A percentile compares a stretch with the other conserved stretches of the same genome.
phyloP scores from a whole-genome alignment of 176 grass and related monocot genomes.

The Musa beccarii region DNA sequence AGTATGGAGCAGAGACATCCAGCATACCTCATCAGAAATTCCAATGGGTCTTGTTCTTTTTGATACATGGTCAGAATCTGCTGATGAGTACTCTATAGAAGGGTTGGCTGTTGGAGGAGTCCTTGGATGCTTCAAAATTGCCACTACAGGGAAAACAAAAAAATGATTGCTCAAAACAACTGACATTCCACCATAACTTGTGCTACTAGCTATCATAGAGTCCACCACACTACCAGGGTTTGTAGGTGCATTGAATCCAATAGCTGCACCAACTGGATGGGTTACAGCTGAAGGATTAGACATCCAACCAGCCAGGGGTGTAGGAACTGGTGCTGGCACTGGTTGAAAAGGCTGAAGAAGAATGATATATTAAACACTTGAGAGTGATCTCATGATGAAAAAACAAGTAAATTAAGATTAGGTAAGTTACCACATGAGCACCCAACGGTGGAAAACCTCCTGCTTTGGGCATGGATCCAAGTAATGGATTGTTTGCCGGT shows the following conservation, averaged over 20 bases:
- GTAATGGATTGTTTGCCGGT: slow-evolving; percentile 72
- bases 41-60: slow-evolving; percentile 91
- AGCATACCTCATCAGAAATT: slow-evolving; percentile 78
- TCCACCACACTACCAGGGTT: slow-evolving; percentile 69
- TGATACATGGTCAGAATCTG: slow-evolving; percentile 77
- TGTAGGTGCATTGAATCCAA: slow-evolving; percentile 75
- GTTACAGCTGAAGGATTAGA: slow-evolving; percentile 74
- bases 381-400: background rate
- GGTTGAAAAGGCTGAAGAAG: slow-evolving; percentile 83
- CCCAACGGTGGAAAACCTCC: slow-evolving; percentile 89
- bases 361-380: background rate
- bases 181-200: slow-evolving; percentile 9
- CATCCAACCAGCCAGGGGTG: slow-evolving; percentile 95
- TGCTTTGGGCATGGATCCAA: slow-evolving; percentile 83
- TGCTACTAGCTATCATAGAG: background rate
- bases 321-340: slow-evolving; percentile 58
- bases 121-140: slow-evolving; percentile 88
- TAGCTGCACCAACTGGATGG: slow-evolving; percentile 69
- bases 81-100: slow-evolving; percentile 68
- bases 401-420: background rate
- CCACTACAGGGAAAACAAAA: slow-evolving; percentile 26
- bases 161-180: slow-evolving; percentile 10
- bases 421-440: slow-evolving; percentile 65
- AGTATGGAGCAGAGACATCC: slow-evolving; percentile 14
- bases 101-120: slow-evolving; percentile 63